Evolutionary conservation across 768 basidiomycete species (phyloP), one percentile per base, ranked within the genome.

Genomic region (Auriculariales sp.): DNA sequence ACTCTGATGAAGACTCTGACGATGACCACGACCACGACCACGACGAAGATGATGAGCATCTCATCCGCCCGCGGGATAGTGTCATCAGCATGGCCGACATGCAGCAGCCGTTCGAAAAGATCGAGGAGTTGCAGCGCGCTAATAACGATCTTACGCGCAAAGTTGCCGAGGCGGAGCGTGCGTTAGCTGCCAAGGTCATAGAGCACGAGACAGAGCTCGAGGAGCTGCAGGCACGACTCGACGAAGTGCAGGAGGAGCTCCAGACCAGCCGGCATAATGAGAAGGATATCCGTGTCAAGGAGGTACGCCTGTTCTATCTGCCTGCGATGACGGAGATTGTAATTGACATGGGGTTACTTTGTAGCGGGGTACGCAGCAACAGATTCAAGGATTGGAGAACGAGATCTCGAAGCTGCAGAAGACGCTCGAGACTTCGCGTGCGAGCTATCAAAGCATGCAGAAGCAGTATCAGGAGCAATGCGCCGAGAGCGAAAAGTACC

Each of bases 381-480:
- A 86, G 63, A 87, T 89, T 50, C 62, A 65, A 33, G 71, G 73
- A 6, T 68, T 86, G 2, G 93, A 97, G 63, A 72, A 76, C 22
- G 91, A 93, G 57, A 76, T 94, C 4, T 71, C 76, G 1, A 88
- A 83, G 59, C 60, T 88, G 39, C 79, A 81, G 52, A 81, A 82
- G 59, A 71, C 69, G 15, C 68, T 95, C 31, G 90, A 94, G 44
- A 76, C 71, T 33, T 74, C 87, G 11, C 79, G 82, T 47, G 63
- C 74, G 19, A 78, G 79, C 15, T 89, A 91, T 61, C 73, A 76
- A 52, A 81, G 75, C 55, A 68, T 94, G 53, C 84, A 92, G 58
- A 81, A 81, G 57, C 87, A 89, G 60, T 95, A 94, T 58, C 78
- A 83, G 56, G 89, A 94, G 59, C 92, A 94, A 64, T 83, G 80